A percentile compares a stretch with the other conserved stretches of the same genome.
Evolutionary conservation across 2,329 filamentous ascomycete genomes (phyloP).

Genomic region (Acephala macrosclerotiorum): DNA sequence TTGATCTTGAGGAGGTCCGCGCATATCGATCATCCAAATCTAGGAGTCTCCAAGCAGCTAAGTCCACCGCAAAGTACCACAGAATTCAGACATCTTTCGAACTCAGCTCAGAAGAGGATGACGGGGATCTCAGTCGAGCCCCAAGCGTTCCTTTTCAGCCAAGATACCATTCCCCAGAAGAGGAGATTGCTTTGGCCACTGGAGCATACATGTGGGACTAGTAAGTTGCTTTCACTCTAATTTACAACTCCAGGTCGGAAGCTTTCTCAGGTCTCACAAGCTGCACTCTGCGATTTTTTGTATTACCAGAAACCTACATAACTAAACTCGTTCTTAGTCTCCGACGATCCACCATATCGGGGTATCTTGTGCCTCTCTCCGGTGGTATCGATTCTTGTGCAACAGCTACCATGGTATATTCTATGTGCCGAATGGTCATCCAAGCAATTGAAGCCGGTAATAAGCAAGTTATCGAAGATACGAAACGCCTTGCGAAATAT

Average conservation of each 20-base stretch:
- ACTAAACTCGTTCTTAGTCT: conserved; percentile 41
- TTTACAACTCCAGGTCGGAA: too few species aligned
- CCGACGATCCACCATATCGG: conserved; percentile 43
- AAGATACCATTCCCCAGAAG: conserved; percentile 64
- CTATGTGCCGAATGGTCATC: conserved; percentile 60
- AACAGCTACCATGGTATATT: conserved; percentile 54
- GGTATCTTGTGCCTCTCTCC: conserved; percentile 34
- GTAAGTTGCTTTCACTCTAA: too few species aligned
- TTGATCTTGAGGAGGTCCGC: conserved; percentile 15
- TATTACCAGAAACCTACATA: too few species aligned
- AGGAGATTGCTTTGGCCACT: conserved; percentile 71
- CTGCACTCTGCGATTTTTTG: too few species aligned
- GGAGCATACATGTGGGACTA: conserved; percentile 75
- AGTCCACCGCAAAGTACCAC: conserved; percentile 14
- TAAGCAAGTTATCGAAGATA: conserved; percentile 54
- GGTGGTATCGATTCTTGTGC: conserved; percentile 69
- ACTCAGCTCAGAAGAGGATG: conserved; percentile 4
- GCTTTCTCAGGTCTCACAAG: too few species aligned
- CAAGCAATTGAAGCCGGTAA: conserved; percentile 56
- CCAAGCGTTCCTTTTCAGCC: background rate
- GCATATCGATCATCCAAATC: conserved; percentile 4
- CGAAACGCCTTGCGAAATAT: background rate
- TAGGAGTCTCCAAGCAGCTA: conserved; percentile 6
- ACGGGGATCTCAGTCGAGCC: background rate
- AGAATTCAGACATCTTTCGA: background rate